Base-by-base conservation (phyloP, 169 alveolate genomes). In the Cryptosporidium sp. region DNA sequence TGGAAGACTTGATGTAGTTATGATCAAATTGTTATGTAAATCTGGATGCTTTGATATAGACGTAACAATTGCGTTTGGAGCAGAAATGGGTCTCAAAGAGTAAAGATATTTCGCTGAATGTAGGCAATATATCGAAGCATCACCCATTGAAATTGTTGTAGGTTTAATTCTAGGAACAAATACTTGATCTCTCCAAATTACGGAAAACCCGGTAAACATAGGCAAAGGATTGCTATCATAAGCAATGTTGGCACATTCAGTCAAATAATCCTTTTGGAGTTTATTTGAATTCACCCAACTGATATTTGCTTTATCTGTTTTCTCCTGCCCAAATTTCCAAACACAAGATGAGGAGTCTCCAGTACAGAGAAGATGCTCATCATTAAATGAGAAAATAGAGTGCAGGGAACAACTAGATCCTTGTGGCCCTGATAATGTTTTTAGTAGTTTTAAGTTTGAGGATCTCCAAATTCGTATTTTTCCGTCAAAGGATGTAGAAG, bases 1-100 rank as follows among this genome's bases (percentile, higher is more conserved):
- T 10, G 89, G 89, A 26, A 37, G 70, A 26, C 89, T 80, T 37
- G 80, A 59, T 41, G 89, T 80, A 43, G 89, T 80, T 45, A 80
- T 16, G 8, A 80, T 61, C 31, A 80, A 18, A 21, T 65, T 37
- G 41, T 21, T 21, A 26, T 45, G 16, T 23, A 39, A 23, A 29
- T 23, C 51, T 21, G 89, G 75, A 45, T 61, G 74, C 37, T 31
- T 48, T 8, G 80, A 80, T 31, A 80, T 52, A 21, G 80, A 80
- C 1, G 89, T 80, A 31, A 48, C 35, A 41, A 65, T 50, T 41
- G 89, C 37, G 4, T 23, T 67, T 1, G 69, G 16, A 16, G 51
- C 14, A 80, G 55, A 39, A 26, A 43, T 16, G 35, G 51, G 18
- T 2, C n/a, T 45, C 50, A 80, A 12, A 3, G 67, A 45, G 41